Conservation (phyloP, 2,329 filamentous ascomycete species). For the Colletotrichum siamense region DNA sequence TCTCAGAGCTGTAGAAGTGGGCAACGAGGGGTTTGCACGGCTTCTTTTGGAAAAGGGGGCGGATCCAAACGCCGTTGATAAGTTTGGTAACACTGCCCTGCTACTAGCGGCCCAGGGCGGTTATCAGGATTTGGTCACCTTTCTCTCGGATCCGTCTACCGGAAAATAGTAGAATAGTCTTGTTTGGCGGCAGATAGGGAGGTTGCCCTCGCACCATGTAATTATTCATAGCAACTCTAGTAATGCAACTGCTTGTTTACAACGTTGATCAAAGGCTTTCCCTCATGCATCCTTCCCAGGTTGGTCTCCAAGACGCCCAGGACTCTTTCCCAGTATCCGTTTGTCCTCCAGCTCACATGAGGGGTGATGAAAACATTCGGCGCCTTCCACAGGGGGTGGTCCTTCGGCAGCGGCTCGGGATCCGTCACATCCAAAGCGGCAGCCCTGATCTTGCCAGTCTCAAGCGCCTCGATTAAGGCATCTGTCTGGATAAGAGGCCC, state of each 20-base stretch:
- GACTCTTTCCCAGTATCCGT: constrained; percentile 29
- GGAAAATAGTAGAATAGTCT: too few relatives aligned
- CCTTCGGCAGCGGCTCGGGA: constrained; percentile 70
- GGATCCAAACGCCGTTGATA: fast-evolving
- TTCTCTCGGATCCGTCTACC: too few relatives aligned
- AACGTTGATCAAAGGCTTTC: constrained; percentile 33
- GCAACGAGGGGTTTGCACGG: fast-evolving
- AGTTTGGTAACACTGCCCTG: fast-evolving
- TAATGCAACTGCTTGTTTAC: constrained; percentile 29
- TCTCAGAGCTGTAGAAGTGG: fast-evolving
- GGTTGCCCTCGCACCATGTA: too few relatives aligned
- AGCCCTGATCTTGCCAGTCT: constrained; percentile 46
- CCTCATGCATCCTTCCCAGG: constrained; percentile 30
- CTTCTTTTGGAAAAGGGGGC: not conserved
- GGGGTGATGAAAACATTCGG: constrained; percentile 66
- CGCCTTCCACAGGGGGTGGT: constrained; percentile 68
- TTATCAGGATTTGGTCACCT: fast-evolving
- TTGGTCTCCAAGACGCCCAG: constrained; percentile 33
- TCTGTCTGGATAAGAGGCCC: constrained; percentile 47
- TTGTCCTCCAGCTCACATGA: constrained; percentile 40
- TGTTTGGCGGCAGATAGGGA: too few relatives aligned
- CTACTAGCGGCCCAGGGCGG: fast-evolving
- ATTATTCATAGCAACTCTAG: not conserved
- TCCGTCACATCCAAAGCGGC: constrained; percentile 76
- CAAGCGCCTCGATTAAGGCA: constrained; percentile 63